Percentiles rank a stretch among this genome's conserved stretches.
These are phyloP conservation scores for Pythium rhizo-oryzae DNA, from an alignment of 352 stramenopile genomes.

Conservation along the genomic window DNA sequence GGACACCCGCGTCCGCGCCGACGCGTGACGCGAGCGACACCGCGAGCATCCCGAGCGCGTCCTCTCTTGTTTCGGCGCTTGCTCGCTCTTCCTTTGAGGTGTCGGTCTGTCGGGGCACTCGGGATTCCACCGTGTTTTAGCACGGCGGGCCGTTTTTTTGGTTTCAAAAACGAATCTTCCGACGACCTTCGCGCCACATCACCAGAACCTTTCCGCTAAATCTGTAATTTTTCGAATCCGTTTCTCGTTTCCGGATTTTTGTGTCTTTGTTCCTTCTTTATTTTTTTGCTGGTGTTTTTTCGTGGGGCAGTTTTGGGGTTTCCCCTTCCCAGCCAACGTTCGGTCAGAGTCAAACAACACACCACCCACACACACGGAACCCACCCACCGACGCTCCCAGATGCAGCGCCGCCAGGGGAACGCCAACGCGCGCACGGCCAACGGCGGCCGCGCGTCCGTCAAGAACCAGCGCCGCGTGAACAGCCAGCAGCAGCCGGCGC, in stretches of 20 bases:
- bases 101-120: not conserved
- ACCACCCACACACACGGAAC: not conserved
- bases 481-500: slow-evolving; percentile 11
- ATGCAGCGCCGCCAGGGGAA: slow-evolving; percentile 26
- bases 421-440: slow-evolving; percentile 13
- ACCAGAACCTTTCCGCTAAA: not conserved
- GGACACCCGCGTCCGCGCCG: not conserved
- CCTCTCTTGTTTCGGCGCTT: not conserved
- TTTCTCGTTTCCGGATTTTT: slow-evolving; percentile 4
- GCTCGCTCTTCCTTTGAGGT: too few species aligned
- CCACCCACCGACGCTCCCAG: not conserved
- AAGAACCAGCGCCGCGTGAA: slow-evolving; percentile 66
- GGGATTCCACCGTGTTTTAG: slow-evolving; percentile 15
- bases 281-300: not conserved
- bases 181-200: slow-evolving; percentile 31
- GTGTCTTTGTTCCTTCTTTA: not conserved
- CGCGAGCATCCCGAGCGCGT: slow-evolving; percentile 10
- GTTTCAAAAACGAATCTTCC: slow-evolving; percentile 13
- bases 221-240: slow-evolving; percentile 18
- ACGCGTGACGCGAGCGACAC: slow-evolving; percentile 15
- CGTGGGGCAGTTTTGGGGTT: not conserved
- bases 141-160: not conserved
- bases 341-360: not conserved
- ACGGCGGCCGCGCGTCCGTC: slow-evolving; percentile 46
- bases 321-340: not conserved